Conservation (phyloP, 2,329 filamentous ascomycete species). For the Colletotrichum sp. region DNA sequence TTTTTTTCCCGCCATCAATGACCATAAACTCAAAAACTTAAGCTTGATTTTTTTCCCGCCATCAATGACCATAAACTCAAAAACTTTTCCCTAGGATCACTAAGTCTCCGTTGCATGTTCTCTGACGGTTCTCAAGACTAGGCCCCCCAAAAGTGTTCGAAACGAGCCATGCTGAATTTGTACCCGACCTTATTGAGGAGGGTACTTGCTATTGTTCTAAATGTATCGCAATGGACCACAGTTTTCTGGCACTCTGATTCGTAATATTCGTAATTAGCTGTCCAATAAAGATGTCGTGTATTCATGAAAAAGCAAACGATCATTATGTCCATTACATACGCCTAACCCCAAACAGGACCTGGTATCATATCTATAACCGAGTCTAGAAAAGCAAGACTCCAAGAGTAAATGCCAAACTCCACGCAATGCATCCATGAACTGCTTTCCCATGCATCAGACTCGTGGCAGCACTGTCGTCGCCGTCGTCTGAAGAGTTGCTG, state of each 20-base stretch:
- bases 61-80: neutral
- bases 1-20: neutral
- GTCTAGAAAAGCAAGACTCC: constrained; percentile 1
- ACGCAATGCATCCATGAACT: constrained; percentile 14
- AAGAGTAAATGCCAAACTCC: constrained; percentile 13
- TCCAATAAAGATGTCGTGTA: neutral
- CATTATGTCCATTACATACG: neutral
- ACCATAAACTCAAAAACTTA: neutral
- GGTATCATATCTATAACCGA: constrained; percentile 9
- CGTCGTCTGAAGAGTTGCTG: constrained; percentile 1
- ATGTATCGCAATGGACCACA: neutral
- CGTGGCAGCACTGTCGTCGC: neutral
- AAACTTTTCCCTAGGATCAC: neutral
- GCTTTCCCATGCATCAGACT: neutral
- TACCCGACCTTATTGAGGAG: neutral
- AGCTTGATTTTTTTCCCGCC: neutral
- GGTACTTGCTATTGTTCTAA: neutral
- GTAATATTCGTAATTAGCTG: neutral
- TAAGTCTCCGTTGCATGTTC: neutral
- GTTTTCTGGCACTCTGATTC: neutral
- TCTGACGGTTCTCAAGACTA: too few relatives aligned
- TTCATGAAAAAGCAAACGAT: neutral
- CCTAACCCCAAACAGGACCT: neutral
- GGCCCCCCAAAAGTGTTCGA: neutral
- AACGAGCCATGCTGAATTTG: neutral